These are phyloP conservation scores for Austroboletus novae-zelandiae DNA, from an alignment of 1,284 basidiomycete genomes.

Conservation along the genomic window DNA sequence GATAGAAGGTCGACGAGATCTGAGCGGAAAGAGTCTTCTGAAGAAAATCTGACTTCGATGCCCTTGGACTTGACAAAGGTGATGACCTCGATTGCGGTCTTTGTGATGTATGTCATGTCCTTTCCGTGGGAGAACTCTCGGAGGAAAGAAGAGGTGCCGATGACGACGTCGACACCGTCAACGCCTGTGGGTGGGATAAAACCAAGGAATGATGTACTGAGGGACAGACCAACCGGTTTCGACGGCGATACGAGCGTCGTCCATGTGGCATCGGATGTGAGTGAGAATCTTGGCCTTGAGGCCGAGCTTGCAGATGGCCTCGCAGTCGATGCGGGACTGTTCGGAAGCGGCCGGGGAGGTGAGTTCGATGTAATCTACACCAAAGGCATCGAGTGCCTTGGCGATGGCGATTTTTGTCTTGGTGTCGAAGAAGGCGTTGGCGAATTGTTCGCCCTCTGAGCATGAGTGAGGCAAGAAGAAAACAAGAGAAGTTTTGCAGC, in stretches of 20 bases:
- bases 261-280: slow-evolving; percentile 99
- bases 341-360: slow-evolving; percentile 98
- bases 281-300: slow-evolving; percentile 97
- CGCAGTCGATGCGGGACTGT: slow-evolving; percentile 93
- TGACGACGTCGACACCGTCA: slow-evolving; percentile 99
- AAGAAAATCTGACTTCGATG: slow-evolving; percentile 99
- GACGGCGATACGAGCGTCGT: slow-evolving; percentile 97
- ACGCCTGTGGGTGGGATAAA: slow-evolving; percentile 58
- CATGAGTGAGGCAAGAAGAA: not conserved
- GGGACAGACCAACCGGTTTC: slow-evolving; percentile 77
- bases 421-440: slow-evolving; percentile 99
- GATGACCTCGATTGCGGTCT: slow-evolving; percentile 98
- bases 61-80: slow-evolving; percentile 99
- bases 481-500: slow-evolving; percentile 18
- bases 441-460: slow-evolving; percentile 97
- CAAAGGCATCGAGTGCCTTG: slow-evolving; percentile 94
- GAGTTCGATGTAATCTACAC: slow-evolving; percentile 99
- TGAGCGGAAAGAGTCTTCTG: slow-evolving; percentile 99
- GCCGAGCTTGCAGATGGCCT: slow-evolving; percentile 99
- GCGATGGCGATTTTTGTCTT: slow-evolving; percentile 99
- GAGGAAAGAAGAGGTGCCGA: slow-evolving; percentile 98
- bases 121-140: slow-evolving; percentile 99
- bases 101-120: slow-evolving; percentile 99
- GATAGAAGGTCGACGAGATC: slow-evolving; percentile 98
- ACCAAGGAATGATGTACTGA: not conserved